phyloP scores from a whole-genome alignment of 345 rosid genomes.

The Euphorbia tirucalli region DNA sequence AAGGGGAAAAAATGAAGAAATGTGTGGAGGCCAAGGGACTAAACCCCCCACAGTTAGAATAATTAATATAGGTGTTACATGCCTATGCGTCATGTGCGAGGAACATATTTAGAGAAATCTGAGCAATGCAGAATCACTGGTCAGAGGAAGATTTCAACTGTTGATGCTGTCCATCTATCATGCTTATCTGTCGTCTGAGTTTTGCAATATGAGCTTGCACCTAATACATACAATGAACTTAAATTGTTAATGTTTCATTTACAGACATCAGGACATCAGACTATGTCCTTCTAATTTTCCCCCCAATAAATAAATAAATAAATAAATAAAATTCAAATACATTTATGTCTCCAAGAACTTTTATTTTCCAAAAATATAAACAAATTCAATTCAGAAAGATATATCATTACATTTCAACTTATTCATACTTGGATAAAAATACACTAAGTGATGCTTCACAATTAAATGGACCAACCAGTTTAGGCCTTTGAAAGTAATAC shows the following conservation, averaged over 20 bases:
- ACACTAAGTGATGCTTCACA: too few relatives aligned
- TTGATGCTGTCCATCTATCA: slow-evolving; percentile 53
- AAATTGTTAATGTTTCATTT: slow-evolving; percentile 3
- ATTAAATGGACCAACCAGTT: too few relatives aligned
- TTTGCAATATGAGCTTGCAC: slow-evolving; percentile 37
- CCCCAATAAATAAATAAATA: too few relatives aligned
- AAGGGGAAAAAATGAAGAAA: neutral
- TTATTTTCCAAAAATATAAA: too few relatives aligned
- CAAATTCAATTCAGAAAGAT: too few relatives aligned
- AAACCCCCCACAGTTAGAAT: slow-evolving; percentile 12
- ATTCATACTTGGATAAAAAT: too few relatives aligned
- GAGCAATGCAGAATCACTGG: slow-evolving; percentile 35
- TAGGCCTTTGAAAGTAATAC: too few relatives aligned
- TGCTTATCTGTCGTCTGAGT: slow-evolving; percentile 28
- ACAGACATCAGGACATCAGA: slow-evolving; percentile 1
- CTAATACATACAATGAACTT: slow-evolving; percentile 16
- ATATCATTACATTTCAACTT: too few relatives aligned
- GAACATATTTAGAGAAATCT: too few relatives aligned
- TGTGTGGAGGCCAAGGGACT: neutral
- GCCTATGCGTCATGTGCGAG: slow-evolving; percentile 20
- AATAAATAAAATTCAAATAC: too few relatives aligned
- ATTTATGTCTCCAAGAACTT: too few relatives aligned
- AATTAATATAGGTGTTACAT: slow-evolving; percentile 20
- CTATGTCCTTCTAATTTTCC: neutral
- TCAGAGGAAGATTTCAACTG: slow-evolving; percentile 52